Percentiles rank a stretch among this genome's conserved stretches.
Conservation (phyloP, 2,329 filamentous ascomycete species). For the Microdochium nivale region DNA sequence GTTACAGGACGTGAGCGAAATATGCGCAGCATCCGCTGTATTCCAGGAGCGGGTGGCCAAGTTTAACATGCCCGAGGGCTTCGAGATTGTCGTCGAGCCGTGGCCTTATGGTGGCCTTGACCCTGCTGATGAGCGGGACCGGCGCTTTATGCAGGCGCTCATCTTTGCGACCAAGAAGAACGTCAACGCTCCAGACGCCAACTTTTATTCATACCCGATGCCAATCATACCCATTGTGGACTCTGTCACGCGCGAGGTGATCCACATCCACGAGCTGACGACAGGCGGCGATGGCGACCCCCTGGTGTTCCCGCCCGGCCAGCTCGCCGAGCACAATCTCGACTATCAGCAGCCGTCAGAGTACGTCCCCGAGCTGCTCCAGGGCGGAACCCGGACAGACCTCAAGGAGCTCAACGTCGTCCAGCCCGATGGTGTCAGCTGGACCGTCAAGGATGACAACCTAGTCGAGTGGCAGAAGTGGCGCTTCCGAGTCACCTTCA, state of each 20-base stretch:
- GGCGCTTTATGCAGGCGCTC: slow-evolving; percentile 21
- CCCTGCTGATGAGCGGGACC: slow-evolving; percentile 16
- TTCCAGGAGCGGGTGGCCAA: slow-evolving; percentile 21
- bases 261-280: slow-evolving; percentile 24
- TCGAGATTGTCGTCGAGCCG: slow-evolving; percentile 39
- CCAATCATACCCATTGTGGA: slow-evolving; percentile 35
- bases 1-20: slow-evolving; percentile 24
- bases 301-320: not conserved
- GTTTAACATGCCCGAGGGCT: slow-evolving; percentile 33
- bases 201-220: slow-evolving; percentile 39
- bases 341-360: slow-evolving; percentile 6
- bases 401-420: slow-evolving; percentile 52
- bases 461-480: slow-evolving; percentile 56
- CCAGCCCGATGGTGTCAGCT: slow-evolving; percentile 60
- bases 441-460: slow-evolving; percentile 42
- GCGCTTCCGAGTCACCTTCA: slow-evolving; percentile 62
- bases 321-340: not conserved
- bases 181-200: slow-evolving; percentile 29
- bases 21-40: slow-evolving; percentile 16
- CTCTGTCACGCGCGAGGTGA: slow-evolving; percentile 16
- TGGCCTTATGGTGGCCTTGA: slow-evolving; percentile 29
- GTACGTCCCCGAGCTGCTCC: slow-evolving; percentile 9
- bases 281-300: slow-evolving; percentile 21
- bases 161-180: slow-evolving; percentile 21
- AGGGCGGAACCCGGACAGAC: slow-evolving; percentile 22